Base-by-base conservation (phyloP, 768 basidiomycete species). In the Pisolithus sp. region DNA sequence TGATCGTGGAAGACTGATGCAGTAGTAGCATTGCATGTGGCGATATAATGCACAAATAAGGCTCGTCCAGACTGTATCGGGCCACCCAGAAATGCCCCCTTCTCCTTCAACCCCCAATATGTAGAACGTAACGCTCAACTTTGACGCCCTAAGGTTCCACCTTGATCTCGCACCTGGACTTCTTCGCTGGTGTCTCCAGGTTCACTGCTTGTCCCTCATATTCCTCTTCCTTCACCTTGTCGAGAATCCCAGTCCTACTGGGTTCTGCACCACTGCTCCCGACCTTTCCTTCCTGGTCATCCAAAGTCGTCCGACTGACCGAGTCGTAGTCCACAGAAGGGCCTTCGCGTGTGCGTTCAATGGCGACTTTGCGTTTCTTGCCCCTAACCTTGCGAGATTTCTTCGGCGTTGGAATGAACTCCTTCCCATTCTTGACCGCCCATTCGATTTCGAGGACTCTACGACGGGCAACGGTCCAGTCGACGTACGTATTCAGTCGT, bases 391-490 rank as follows among this genome's bases (percentile, higher is more conserved):
- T 77, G 18, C 67, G 61, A 2, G 66, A 53, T 52, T 72, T 77
- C 68, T 66, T 76, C 17, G 76, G 77, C 42, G 75, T 75, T n/a
- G 84, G 81, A 26, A 82, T 71, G 53, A 83, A 85, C 46, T 75
- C 71, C 56, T 68, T 76, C 53, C 76, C 71, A 58, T 87, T 77
- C 68, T 81, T 81, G 64, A 85, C 78, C 2, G 86, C 76, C 82
- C 81, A 86, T 66, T 89, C 86, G 61, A 89, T 83, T 69, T 89
- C 86, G 68, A 89, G 81, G 65, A 89, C 87, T 74, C 86, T 89
- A 66, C 50, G 41, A 9, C 20, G 23, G 47, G 50, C 23, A 28
- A 38, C 36, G 43, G 24, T 18, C 30, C 20, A 31, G 46, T 15
- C 28, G 3, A 37, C 23, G 40, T 38, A 18, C 30, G 38, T 3